Evolutionary conservation across 768 basidiomycete genomes (phyloP).

Genomic region (Suillus americanus): DNA sequence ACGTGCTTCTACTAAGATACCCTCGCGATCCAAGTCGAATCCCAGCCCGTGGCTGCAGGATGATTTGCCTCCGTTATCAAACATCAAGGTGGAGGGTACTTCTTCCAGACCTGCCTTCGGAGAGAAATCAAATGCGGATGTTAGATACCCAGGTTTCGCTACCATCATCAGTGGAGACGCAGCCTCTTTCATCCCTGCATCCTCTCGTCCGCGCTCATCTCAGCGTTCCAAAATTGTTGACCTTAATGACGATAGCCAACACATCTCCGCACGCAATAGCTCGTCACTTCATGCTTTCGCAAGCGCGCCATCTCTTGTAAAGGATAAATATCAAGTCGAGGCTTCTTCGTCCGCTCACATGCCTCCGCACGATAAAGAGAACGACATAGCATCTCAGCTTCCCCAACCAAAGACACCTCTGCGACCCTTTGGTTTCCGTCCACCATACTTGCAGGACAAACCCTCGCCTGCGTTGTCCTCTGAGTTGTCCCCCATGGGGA

Average conservation of each 20-base stretch:
- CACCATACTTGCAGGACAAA: slow-evolving; percentile 24
- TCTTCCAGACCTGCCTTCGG: slow-evolving; percentile 7
- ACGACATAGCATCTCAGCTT: slow-evolving; percentile 25
- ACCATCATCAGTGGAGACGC: slow-evolving; percentile 7
- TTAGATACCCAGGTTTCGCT: slow-evolving; percentile 2
- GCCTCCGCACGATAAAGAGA: slow-evolving; percentile 21
- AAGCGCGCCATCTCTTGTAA: background rate
- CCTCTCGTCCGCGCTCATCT: slow-evolving; percentile 4
- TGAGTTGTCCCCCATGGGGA: slow-evolving; percentile 69
- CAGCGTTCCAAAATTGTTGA: slow-evolving; percentile 9
- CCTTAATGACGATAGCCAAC: slow-evolving; percentile 8
- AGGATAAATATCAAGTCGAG: slow-evolving; percentile 1
- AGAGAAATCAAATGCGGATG: slow-evolving; percentile 18
- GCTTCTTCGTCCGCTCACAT: background rate
- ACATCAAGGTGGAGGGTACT: slow-evolving; percentile 3
- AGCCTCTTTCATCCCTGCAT: background rate
- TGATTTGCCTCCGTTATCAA: slow-evolving; percentile 5
- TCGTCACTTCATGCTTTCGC: slow-evolving; percentile 7
- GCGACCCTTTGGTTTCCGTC: slow-evolving; percentile 41
- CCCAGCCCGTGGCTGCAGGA: slow-evolving; percentile 19
- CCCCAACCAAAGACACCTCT: slow-evolving; percentile 43
- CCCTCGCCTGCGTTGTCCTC: slow-evolving; percentile 72
- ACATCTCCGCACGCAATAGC: slow-evolving; percentile 8
- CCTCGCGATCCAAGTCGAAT: slow-evolving; percentile 22
- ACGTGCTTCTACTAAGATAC: slow-evolving; percentile 35